phyloP scores from a whole-genome alignment of 192 early-diverging fungal genomes.

The Coemansia erecta region DNA sequence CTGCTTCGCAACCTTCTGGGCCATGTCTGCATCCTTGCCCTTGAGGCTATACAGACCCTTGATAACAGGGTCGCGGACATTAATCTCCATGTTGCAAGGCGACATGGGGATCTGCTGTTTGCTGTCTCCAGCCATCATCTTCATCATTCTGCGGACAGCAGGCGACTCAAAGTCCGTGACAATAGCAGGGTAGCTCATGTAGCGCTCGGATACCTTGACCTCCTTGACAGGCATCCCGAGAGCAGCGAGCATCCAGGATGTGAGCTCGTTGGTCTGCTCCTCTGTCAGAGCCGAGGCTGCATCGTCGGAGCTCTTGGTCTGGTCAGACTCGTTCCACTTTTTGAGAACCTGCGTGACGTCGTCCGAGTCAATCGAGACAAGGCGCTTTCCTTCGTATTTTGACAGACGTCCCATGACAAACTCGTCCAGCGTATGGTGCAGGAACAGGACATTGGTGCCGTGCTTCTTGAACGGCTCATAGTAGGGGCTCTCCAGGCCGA shows the following conservation, averaged over 20 bases:
- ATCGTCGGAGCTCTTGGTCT: constrained; percentile 46
- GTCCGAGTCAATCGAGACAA: constrained; percentile 57
- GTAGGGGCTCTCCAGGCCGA: constrained; percentile 83
- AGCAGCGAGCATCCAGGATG: constrained; percentile 59
- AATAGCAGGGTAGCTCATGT: constrained; percentile 70
- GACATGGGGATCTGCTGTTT: constrained; percentile 56
- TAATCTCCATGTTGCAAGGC: constrained; percentile 73
- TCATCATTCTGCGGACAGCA: constrained; percentile 64
- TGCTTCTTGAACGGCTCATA: constrained; percentile 84
- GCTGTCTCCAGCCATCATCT: constrained; percentile 51
- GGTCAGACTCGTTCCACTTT: constrained; percentile 61
- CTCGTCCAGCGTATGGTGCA: constrained; percentile 75
- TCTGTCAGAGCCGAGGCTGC: constrained; percentile 47
- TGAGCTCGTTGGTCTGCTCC: constrained; percentile 59
- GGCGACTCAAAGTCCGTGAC: constrained; percentile 73
- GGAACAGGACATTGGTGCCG: constrained; percentile 86
- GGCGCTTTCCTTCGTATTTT: constrained; percentile 73
- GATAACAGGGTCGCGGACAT: constrained; percentile 68
- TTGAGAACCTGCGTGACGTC: constrained; percentile 70
- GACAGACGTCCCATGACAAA: constrained; percentile 70
- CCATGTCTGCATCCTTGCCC: constrained; percentile 59
- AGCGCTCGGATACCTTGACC: constrained; percentile 69
- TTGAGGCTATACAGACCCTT: constrained; percentile 62
- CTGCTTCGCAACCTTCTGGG: constrained; percentile 68
- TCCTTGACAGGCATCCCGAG: constrained; percentile 66